These are phyloP conservation scores for Penicillium sp. DNA, from an alignment of 2,329 filamentous ascomycete genomes.

Conservation along the genomic window DNA sequence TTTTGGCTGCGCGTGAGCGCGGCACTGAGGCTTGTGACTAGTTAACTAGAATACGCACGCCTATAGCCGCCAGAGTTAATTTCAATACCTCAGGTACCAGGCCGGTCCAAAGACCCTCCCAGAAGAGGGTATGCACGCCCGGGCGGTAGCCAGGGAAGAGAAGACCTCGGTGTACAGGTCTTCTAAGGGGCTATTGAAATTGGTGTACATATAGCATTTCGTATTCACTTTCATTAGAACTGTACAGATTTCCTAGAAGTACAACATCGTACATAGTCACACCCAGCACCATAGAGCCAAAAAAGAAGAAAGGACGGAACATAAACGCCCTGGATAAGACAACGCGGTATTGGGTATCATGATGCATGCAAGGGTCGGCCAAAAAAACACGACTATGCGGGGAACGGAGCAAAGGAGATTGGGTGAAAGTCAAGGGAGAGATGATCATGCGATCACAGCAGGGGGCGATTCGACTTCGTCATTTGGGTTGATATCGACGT, in stretches of 20 bases:
- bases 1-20: no score
- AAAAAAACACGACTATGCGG: conserved; percentile 2
- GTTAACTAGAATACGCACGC: no score
- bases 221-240: neutral
- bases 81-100: no score
- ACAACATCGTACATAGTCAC: conserved; percentile 2
- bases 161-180: no score
- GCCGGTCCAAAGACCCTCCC: no score
- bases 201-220: neutral
- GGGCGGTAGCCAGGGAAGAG: no score
- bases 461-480: conserved; percentile 8
- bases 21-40: no score
- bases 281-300: neutral
- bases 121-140: no score
- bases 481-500: neutral
- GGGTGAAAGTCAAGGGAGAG: neutral
- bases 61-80: no score
- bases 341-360: conserved; percentile 16
- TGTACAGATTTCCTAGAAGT: neutral
- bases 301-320: neutral
- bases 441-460: conserved; percentile 10
- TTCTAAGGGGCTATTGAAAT: no score
- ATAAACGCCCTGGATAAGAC: conserved; percentile 9
- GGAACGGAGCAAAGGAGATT: neutral
- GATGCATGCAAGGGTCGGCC: conserved; percentile 11